These are phyloP conservation scores for Ilyonectria mors-panacis DNA, from an alignment of 2,329 filamentous ascomycete genomes.

Conservation along the genomic window DNA sequence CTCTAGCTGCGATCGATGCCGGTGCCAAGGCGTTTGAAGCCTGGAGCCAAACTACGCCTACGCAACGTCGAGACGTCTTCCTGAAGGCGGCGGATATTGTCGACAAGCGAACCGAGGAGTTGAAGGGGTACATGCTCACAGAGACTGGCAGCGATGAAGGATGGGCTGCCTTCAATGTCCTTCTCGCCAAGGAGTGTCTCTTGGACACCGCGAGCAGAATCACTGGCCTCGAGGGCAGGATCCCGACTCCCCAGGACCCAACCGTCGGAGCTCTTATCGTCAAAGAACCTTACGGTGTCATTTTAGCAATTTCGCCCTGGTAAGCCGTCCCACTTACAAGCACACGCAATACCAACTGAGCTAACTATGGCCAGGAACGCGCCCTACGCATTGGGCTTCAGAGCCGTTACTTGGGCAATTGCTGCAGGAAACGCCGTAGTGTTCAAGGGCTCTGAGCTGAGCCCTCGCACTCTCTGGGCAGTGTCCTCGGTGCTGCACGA, in stretches of 20 bases:
- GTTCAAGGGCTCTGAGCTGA: slow-evolving; percentile 53
- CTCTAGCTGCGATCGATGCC: slow-evolving; percentile 62
- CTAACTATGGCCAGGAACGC: slow-evolving; percentile 43
- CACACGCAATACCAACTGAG: slow-evolving; percentile 23
- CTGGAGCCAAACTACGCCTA: slow-evolving; percentile 73
- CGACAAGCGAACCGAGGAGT: slow-evolving; percentile 66
- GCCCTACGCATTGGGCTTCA: slow-evolving; percentile 22
- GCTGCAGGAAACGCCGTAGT: slow-evolving; percentile 30
- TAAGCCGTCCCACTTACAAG: slow-evolving; percentile 31
- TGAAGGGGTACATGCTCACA: slow-evolving; percentile 66
- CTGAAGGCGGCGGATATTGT: slow-evolving; percentile 74
- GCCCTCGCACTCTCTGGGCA: slow-evolving; percentile 49
- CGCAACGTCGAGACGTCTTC: slow-evolving; percentile 72
- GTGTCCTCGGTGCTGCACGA: slow-evolving; percentile 55
- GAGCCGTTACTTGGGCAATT: slow-evolving; percentile 22
- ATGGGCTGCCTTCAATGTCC: slow-evolving; percentile 32
- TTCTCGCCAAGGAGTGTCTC: slow-evolving; percentile 10
- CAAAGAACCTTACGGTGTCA: slow-evolving; percentile 49
- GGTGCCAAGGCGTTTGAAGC: slow-evolving; percentile 73
- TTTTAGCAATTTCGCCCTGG: slow-evolving; percentile 51
- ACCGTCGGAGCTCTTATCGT: slow-evolving; percentile 69
- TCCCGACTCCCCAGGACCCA: slow-evolving; percentile 45
- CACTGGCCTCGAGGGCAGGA: slow-evolving; percentile 16
- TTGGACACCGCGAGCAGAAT: slow-evolving; percentile 21
- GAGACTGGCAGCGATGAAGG: slow-evolving; percentile 51